Evolutionary conservation across 352 stramenopile genomes (phyloP).

Genomic region (Elongisporangium anandrum): DNA sequence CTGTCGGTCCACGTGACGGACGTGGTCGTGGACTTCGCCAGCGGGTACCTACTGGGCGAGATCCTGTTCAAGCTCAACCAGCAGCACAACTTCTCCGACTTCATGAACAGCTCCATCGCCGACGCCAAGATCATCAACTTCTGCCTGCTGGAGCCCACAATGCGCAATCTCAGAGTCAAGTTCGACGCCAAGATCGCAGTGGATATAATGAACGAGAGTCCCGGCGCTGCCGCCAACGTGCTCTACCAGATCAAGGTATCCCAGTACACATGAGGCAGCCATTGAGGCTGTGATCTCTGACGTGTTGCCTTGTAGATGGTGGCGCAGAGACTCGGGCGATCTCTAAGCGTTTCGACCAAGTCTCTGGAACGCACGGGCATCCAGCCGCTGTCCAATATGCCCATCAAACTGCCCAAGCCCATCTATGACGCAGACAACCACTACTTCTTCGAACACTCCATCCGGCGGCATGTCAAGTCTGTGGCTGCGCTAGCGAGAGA

Average conservation of each 20-base stretch:
- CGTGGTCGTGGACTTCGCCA: conserved; percentile 76
- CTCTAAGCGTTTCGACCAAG: conserved; percentile 45
- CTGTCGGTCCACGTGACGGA: conserved; percentile 60
- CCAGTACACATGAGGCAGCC: background rate
- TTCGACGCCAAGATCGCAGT: conserved; percentile 77
- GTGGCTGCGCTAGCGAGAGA: conserved; percentile 35
- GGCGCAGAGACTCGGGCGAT: conserved; percentile 34
- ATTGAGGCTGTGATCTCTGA: too few species aligned
- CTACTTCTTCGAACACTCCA: conserved; percentile 62
- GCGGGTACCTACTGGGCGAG: conserved; percentile 83
- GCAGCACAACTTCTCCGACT: conserved; percentile 84
- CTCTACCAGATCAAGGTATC: conserved; percentile 86
- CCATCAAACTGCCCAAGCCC: conserved; percentile 51
- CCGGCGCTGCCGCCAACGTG: conserved; percentile 55
- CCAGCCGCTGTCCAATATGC: conserved; percentile 55
- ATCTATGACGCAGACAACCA: conserved; percentile 51
- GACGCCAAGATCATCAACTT: conserved; percentile 90
- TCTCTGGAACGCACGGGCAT: conserved; percentile 41
- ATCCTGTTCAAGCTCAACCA: conserved; percentile 86
- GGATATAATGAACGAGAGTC: conserved; percentile 77
- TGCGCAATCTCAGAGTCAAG: conserved; percentile 64
- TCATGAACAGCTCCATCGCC: conserved; percentile 59
- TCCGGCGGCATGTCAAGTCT: conserved; percentile 57
- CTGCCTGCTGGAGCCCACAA: conserved; percentile 73
- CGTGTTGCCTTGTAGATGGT: conserved; percentile 24